Conservation (phyloP, 2,329 filamentous ascomycete species). For the Ophiostoma novo-ulmi region DNA sequence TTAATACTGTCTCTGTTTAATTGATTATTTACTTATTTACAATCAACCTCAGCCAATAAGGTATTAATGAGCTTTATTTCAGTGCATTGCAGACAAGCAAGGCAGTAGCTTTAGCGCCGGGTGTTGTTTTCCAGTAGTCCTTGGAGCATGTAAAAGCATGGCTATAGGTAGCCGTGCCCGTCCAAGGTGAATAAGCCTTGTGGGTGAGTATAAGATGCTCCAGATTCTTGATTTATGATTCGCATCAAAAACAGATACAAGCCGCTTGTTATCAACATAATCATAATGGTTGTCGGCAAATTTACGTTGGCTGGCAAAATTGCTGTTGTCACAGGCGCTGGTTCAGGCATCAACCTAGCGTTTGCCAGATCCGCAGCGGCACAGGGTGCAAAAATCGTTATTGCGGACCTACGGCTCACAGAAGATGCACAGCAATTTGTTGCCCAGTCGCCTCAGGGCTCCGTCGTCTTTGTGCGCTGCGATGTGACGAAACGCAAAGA, state of each 20-base stretch:
- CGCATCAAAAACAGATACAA: not conserved
- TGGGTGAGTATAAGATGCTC: no score
- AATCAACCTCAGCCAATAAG: not conserved
- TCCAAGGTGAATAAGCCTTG: no score
- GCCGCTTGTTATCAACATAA: no score
- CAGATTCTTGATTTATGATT: no score
- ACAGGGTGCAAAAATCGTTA: conserved; percentile 13
- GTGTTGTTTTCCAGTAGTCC: not conserved
- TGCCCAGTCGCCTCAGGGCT: not conserved
- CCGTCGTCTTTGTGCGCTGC: not conserved
- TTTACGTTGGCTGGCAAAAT: conserved; percentile 15
- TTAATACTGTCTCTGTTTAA: no score
- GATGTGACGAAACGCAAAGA: not conserved
- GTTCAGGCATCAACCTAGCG: conserved; percentile 20
- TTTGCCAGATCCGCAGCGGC: conserved; percentile 19
- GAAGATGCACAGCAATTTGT: not conserved
- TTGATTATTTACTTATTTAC: not conserved
- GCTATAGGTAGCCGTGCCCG: not conserved
- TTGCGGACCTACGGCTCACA: not conserved
- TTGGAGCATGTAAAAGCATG: not conserved
- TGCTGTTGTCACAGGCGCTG: conserved; percentile 19
- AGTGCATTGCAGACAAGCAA: not conserved
- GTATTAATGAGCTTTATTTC: not conserved
- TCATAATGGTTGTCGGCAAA: not conserved
- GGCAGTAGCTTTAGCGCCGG: not conserved